These are phyloP conservation scores for Leishmania mexicana DNA, from an alignment of 208 protist genomes.

Conservation along the genomic window DNA sequence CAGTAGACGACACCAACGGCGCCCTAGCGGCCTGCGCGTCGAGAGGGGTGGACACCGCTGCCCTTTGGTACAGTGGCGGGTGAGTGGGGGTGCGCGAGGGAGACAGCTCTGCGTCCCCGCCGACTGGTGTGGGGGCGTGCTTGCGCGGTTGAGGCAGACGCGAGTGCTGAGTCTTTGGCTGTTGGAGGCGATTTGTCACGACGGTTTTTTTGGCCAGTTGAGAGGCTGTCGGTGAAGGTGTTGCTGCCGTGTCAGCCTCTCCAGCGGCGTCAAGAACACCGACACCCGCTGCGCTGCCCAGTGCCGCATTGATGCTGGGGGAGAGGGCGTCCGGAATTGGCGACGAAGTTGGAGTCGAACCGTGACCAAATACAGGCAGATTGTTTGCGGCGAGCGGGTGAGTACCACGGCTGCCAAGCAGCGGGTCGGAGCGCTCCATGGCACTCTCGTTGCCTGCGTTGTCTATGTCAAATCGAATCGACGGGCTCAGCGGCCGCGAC, in stretches of 20 bases:
- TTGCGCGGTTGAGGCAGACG: slow-evolving; percentile 9
- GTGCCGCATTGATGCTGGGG: neutral
- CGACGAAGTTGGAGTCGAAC: slow-evolving; percentile 1
- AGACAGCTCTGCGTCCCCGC: neutral
- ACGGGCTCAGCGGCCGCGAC: slow-evolving; percentile 14
- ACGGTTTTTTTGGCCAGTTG: slow-evolving; percentile 36
- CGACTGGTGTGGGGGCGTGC: neutral
- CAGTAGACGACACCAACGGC: neutral
- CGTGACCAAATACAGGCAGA: neutral
- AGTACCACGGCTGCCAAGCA: neutral
- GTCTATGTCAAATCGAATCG: slow-evolving; percentile 19
- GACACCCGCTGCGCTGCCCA: neutral
- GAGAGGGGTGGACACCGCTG: slow-evolving; percentile 1
- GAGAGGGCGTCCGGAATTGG: neutral
- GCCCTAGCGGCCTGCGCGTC: slow-evolving; percentile 6
- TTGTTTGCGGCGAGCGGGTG: neutral
- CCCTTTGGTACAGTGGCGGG: slow-evolving; percentile 16
- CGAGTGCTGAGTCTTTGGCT: neutral
- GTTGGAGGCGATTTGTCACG: slow-evolving; percentile 38
- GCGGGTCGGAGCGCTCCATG: neutral
- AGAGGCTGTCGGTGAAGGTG: neutral
- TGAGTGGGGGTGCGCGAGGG: slow-evolving; percentile 6
- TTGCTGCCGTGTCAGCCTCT: neutral
- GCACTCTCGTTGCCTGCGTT: slow-evolving; percentile 3
- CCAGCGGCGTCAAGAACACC: neutral